Base-by-base conservation (phyloP, 2,329 filamentous ascomycete species). In the Orbilia oligospora region DNA sequence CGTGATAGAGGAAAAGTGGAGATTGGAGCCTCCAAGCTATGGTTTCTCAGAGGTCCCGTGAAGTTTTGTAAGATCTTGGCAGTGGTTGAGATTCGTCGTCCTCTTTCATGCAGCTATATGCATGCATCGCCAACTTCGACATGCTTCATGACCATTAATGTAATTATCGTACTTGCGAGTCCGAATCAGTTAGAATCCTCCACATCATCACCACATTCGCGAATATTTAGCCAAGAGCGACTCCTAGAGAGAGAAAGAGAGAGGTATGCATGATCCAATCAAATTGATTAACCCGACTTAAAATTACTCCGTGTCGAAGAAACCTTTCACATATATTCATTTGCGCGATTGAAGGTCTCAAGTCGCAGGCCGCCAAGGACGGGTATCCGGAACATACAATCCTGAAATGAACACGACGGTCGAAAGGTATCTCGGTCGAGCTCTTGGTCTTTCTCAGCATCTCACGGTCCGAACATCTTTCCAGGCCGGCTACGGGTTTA, bases 311-410 rank as follows among this genome's bases (percentile, higher is more conserved):
- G 44, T 61, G 22, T 61, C 36, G 41, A 61, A 61, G 22, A 30
- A n/a, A 30, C 27, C 18, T 16, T 49, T 22, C n/a, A 24, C 5
- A 49, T 48, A 10, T n/a, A n/a, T 24, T 41, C 56, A 41, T 55
- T 36, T 36, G 30, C 16, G 14, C 4, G 33, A 3, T 30, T 38
- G 24, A 55, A 67, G 63, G 36, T 38, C 27, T 30, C 27, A 9
- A 9, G 63, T 53, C 33, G 36, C 20, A 20, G 36, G 44, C 56
- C 49, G 64, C 64, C 64, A 68, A 68, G 64, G 27, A 53, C 64
- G 64, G 64, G 27, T 41, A 22, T 55, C 16, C 49, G 49, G 49
- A 55, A 68, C 22, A 18, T 22, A 49, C 9, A 20, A 10, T 0
- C 56, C 18, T 51, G 18, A 51, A 51, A 66, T 66, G 44, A 66